These are phyloP conservation scores for Leccinum holopus DNA, from an alignment of 1,284 basidiomycete species.

Conservation along the genomic window DNA sequence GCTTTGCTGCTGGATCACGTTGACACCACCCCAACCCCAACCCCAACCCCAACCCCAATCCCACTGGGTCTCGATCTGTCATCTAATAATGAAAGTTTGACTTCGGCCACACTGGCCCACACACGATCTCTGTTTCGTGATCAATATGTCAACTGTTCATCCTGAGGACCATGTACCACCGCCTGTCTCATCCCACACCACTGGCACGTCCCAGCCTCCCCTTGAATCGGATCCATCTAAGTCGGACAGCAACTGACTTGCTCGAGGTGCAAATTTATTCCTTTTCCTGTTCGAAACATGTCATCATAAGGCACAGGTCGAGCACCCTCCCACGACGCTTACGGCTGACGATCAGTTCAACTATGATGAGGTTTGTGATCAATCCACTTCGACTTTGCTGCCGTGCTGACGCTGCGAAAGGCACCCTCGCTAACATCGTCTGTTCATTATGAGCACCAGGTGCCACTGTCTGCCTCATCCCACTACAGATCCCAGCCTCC, in stretches of 20 bases:
- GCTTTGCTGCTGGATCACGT: no score
- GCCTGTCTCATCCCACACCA: no score
- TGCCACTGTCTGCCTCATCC: not conserved
- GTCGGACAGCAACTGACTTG: not conserved
- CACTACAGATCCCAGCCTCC: not conserved
- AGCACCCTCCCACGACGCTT: not conserved
- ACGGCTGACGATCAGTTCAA: not conserved
- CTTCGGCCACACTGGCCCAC: no score
- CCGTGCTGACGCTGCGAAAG: not conserved
- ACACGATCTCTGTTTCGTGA: no score
- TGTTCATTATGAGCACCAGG: not conserved
- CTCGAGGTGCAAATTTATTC: not conserved
- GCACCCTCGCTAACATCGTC: not conserved
- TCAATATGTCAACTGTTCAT: no score
- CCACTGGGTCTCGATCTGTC: no score
- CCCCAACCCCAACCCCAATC: no score
- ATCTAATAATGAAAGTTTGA: no score
- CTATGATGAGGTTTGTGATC: not conserved
- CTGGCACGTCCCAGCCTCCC: no score
- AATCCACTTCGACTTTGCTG: not conserved
- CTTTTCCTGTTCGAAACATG: not conserved
- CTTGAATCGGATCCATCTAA: not conserved
- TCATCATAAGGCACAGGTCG: not conserved
- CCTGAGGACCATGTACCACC: no score
- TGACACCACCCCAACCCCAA: no score